A percentile compares a stretch with the other conserved stretches of the same genome.
phyloP scores from a whole-genome alignment of 805 yeast species.

The Candida boleticola region DNA sequence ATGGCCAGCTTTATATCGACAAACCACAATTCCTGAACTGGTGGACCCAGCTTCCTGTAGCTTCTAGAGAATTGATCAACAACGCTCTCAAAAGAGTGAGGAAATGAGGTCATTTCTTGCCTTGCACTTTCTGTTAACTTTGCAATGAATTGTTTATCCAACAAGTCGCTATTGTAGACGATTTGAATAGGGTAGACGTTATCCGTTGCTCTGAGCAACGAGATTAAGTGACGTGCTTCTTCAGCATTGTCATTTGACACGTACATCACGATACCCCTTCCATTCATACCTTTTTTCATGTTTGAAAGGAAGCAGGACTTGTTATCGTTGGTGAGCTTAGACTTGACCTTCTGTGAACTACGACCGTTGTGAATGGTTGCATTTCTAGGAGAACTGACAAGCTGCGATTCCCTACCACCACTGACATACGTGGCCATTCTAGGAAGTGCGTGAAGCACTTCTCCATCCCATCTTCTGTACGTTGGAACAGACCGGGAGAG shows the following conservation, averaged over 20 bases:
- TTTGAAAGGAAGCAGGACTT: slow-evolving; percentile 22
- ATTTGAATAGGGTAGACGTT: slow-evolving; percentile 37
- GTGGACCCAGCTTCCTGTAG: slow-evolving; percentile 24
- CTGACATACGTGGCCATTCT: slow-evolving; percentile 22
- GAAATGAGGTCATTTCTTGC: slow-evolving; percentile 21
- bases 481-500: slow-evolving; percentile 37
- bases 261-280: slow-evolving; percentile 34
- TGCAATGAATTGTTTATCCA: slow-evolving; percentile 23
- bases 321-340: slow-evolving; percentile 15
- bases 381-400: background rate
- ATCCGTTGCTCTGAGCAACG: slow-evolving; percentile 31
- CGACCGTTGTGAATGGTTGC: background rate
- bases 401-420: background rate
- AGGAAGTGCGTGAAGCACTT: slow-evolving; percentile 20
- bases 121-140: slow-evolving; percentile 26
- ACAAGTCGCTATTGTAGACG: slow-evolving; percentile 26
- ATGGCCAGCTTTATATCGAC: slow-evolving; percentile 29
- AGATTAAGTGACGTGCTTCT: slow-evolving; percentile 28
- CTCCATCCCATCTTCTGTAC: slow-evolving; percentile 43
- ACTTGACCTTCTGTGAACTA: slow-evolving; percentile 8
- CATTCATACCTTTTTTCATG: slow-evolving; percentile 28
- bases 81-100: slow-evolving; percentile 23
- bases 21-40: slow-evolving; percentile 38
- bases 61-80: slow-evolving; percentile 18
- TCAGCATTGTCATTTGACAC: slow-evolving; percentile 28